Evolutionary conservation across 768 basidiomycete genomes (phyloP), one percentile per base, ranked within the genome.

Genomic region (Mycena epipterygia): DNA sequence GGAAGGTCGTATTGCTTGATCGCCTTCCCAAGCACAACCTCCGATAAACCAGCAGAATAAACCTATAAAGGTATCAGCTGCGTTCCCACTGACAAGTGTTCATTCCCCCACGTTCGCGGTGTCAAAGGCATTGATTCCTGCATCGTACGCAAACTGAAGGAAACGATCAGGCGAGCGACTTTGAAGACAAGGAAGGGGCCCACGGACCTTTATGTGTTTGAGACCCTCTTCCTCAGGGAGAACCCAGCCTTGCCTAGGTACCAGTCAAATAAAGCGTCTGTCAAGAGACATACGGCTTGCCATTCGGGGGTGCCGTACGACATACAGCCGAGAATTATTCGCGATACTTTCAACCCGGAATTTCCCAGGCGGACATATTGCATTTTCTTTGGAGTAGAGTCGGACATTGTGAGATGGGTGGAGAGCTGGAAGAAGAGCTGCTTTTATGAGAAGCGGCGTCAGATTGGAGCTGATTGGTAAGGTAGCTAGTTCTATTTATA

Each of bases 1-100:
- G 92, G 92, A 16, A 93, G 83, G 25, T 89, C 77, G 71, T 88
- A 84, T 70, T 89, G 75, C 74, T 91, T 92, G 81, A 95, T 89
- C 3, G 89, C 92, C 73, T 91, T 90, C 14, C 93, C 93, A 23
- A 93, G 82, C 58, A 93, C 85, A 51, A 87, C 75, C 76, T 95
- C 94, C 0, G 89, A 91, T 8, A 82, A 78, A 2, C 91, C 91
- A 70, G 91, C 89, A 0, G 89, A 91, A 75, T 93, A 93, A 0
- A 86, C 82, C 89, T 91, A n/a, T n/a, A 39, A 37, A 68, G 63
- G 33, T 53, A 33, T 51, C n/a, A 56, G 37, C 68, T 68, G 51
- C 58, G 32, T 27, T n/a, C n/a, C n/a, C 32, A 12, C 14, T 39
- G 21, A 63, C 41, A 14, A 23, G 19, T 17, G 71, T 37, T 73